phyloP scores from a whole-genome alignment of 371 early-diverging fungal genomes.

The Mortierella sp. region DNA sequence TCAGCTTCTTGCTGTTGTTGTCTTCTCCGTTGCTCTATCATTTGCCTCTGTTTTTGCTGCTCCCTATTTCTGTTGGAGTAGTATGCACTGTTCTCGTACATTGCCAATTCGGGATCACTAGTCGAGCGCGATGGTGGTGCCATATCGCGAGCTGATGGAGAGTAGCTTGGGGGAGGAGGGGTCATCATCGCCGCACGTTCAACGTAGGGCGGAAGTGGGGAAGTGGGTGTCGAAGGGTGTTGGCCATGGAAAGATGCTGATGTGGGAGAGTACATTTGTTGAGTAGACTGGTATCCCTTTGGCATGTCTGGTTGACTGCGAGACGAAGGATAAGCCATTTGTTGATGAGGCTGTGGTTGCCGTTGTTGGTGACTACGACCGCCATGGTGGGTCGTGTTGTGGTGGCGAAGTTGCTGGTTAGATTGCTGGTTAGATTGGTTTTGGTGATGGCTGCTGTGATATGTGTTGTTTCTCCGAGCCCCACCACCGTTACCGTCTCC shows the following conservation, averaged over 20 bases:
- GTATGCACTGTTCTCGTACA: slow-evolving; percentile 39
- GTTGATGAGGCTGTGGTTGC: slow-evolving; percentile 28
- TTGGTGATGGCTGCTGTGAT: slow-evolving; percentile 24
- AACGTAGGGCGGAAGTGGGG: slow-evolving; percentile 47
- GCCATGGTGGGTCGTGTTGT: slow-evolving; percentile 32
- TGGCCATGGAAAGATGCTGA: slow-evolving; percentile 47
- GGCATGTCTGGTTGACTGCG: slow-evolving; percentile 42
- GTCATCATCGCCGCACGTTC: slow-evolving; percentile 30
- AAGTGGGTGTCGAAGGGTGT: slow-evolving; percentile 33
- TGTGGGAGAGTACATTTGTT: slow-evolving; percentile 43
- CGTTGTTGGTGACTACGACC: slow-evolving; percentile 17
- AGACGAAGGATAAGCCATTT: slow-evolving; percentile 35
- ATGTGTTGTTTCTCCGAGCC: slow-evolving; percentile 49
- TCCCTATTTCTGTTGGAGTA: slow-evolving; percentile 39
- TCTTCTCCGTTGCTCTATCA: slow-evolving; percentile 16
- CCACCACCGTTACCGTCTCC: slow-evolving; percentile 7
- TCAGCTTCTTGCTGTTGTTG: slow-evolving; percentile 27
- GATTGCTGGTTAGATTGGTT: background rate
- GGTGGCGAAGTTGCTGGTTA: slow-evolving; percentile 22
- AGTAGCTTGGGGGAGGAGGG: slow-evolving; percentile 45
- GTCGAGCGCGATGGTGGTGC: slow-evolving; percentile 12
- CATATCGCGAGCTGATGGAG: slow-evolving; percentile 11
- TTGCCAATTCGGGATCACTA: slow-evolving; percentile 32
- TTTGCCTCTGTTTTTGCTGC: slow-evolving; percentile 31
- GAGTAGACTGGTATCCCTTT: slow-evolving; percentile 24